Evolutionary conservation across 768 basidiomycete genomes (phyloP).

Genomic region (Collybia sordida): DNA sequence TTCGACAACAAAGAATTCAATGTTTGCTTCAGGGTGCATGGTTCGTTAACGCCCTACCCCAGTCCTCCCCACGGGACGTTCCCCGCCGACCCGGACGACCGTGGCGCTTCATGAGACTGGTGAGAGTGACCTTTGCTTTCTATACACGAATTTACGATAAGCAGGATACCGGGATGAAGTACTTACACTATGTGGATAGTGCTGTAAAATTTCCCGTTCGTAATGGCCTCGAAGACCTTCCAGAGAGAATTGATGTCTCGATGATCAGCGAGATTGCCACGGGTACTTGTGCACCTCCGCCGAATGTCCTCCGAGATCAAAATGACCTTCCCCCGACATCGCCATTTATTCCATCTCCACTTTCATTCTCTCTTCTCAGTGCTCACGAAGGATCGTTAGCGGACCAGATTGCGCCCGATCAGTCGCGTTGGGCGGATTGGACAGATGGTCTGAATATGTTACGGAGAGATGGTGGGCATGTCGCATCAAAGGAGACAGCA

Average conservation of each 20-base stretch:
- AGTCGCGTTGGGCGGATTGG: slow-evolving; percentile 89
- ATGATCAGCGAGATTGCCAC: slow-evolving; percentile 79
- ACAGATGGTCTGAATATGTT: slow-evolving; percentile 91
- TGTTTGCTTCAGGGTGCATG: slow-evolving; percentile 89
- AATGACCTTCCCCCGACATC: slow-evolving; percentile 55
- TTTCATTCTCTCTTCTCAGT: slow-evolving; percentile 77
- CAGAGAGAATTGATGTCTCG: slow-evolving; percentile 81
- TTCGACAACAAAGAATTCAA: slow-evolving; percentile 84
- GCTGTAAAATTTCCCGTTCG: slow-evolving; percentile 77
- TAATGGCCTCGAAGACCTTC: slow-evolving; percentile 81
- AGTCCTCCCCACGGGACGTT: slow-evolving; percentile 49
- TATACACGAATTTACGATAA: slow-evolving; percentile 5
- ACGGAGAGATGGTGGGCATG: slow-evolving; percentile 77
- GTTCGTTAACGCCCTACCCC: slow-evolving; percentile 81
- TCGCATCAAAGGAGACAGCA: slow-evolving; percentile 81
- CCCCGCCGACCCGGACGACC: slow-evolving; percentile 59
- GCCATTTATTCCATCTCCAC: slow-evolving; percentile 56
- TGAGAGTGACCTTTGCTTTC: slow-evolving; percentile 28
- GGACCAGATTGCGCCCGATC: slow-evolving; percentile 77
- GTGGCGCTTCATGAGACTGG: slow-evolving; percentile 89
- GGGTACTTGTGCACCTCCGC: slow-evolving; percentile 69
- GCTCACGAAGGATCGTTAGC: slow-evolving; percentile 71
- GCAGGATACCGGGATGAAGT: slow-evolving; percentile 76
- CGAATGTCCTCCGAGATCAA: slow-evolving; percentile 61
- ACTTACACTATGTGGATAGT: slow-evolving; percentile 85